Evolutionary conservation across 164 flowering plant genomes (phyloP).

Genomic region (Vitis amurensis): DNA sequence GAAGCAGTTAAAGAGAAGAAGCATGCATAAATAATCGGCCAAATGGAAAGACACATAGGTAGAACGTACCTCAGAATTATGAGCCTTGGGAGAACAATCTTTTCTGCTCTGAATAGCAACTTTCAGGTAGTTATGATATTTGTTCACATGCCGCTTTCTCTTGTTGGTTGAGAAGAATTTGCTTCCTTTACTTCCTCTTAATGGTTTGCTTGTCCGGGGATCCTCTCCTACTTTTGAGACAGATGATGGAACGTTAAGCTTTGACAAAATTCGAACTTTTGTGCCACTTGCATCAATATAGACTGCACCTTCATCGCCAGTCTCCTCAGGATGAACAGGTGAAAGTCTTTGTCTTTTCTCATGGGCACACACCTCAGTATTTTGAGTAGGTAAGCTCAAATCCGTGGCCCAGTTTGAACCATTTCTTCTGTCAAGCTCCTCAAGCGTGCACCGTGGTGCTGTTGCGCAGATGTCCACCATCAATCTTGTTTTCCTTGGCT

Average conservation of each 20-base stretch:
- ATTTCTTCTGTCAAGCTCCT: slow-evolving; percentile 89
- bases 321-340: slow-evolving; percentile 24
- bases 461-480: slow-evolving; percentile 76
- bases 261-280: slow-evolving; percentile 75
- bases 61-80: slow-evolving; percentile 41
- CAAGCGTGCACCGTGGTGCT: slow-evolving; percentile 67
- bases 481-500: slow-evolving; percentile 61
- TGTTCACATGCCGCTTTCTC: slow-evolving; percentile 33
- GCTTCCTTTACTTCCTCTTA: slow-evolving; percentile 36
- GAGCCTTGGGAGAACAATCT: slow-evolving; percentile 21
- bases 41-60: background rate
- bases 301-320: slow-evolving; percentile 54
- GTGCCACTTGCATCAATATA: slow-evolving; percentile 82
- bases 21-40: background rate
- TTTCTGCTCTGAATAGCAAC: slow-evolving; percentile 38
- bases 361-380: slow-evolving; percentile 25
- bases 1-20: background rate
- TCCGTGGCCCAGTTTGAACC: slow-evolving; percentile 69
- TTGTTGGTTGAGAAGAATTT: slow-evolving; percentile 32
- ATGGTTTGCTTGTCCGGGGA: slow-evolving; percentile 23
- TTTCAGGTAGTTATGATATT: slow-evolving; percentile 35
- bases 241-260: slow-evolving; percentile 34
- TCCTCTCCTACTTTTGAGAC: slow-evolving; percentile 28
- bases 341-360: slow-evolving; percentile 38
- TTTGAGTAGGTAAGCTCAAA: slow-evolving; percentile 25